phyloP scores from a whole-genome alignment of 192 early-diverging fungal species.

The Piromyces sp. region DNA sequence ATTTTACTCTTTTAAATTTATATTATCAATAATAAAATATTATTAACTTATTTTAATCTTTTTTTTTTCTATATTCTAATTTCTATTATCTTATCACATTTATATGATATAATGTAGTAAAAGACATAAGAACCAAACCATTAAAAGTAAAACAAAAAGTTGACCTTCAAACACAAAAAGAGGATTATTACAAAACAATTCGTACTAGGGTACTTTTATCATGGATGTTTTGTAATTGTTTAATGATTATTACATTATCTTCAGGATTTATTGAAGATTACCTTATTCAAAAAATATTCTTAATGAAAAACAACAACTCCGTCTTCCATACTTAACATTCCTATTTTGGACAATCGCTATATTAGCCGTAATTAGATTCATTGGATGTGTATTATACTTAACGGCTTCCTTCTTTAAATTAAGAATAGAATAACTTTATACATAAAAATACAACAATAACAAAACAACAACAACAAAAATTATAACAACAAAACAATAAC shows the following conservation, averaged over 20 bases:
- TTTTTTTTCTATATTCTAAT: no score
- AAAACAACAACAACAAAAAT: no score
- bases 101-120: no score
- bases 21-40: no score
- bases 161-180: conserved; percentile 52
- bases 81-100: no score
- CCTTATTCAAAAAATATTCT: background rate
- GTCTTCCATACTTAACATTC: conserved; percentile 14
- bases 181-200: conserved; percentile 78
- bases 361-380: conserved; percentile 52
- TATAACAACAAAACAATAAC: no score
- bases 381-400: conserved; percentile 56
- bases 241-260: conserved; percentile 22
- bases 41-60: no score
- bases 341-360: conserved; percentile 82
- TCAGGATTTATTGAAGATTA: background rate
- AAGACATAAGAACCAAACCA: background rate
- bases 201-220: conserved; percentile 59
- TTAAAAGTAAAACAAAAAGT: conserved; percentile 47
- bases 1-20: no score
- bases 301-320: background rate
- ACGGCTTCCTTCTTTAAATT: background rate
- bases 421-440: background rate
- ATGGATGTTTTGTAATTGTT: conserved; percentile 75
- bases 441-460: background rate